Evolutionary conservation across 495 filamentous ascomycete genomes (phyloP).

Genomic region (Penicillium psychrofluorescens): DNA sequence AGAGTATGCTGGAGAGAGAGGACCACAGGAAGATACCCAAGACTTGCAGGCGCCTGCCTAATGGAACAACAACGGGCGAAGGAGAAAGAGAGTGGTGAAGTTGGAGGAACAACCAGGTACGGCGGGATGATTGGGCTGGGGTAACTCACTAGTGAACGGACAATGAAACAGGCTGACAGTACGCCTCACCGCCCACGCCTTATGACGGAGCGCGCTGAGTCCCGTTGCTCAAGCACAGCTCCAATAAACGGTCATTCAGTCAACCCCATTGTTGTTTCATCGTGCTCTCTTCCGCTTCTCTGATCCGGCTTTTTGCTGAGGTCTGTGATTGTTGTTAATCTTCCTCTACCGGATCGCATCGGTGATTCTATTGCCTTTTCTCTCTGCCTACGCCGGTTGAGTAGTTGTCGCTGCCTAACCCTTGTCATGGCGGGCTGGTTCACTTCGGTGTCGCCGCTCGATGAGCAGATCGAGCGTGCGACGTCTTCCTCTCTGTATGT

Average conservation of each 20-base stretch:
- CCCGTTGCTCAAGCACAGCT: background rate
- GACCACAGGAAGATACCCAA: too few species aligned
- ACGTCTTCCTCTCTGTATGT: conserved; percentile 85
- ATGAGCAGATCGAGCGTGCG: conserved; percentile 93
- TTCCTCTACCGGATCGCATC: too few species aligned
- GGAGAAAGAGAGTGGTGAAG: conserved; percentile 5
- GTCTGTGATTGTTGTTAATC: too few species aligned
- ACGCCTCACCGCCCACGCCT: conserved; percentile 23
- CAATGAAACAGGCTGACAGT: conserved; percentile 11
- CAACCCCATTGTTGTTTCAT: background rate
- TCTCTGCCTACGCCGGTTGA: background rate
- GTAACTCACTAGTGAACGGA: too few species aligned
- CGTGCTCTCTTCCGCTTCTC: background rate
- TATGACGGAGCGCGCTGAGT: conserved; percentile 28
- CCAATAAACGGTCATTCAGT: too few species aligned
- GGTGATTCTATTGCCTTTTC: background rate
- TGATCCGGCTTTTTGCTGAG: background rate
- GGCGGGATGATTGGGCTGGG: conserved; percentile 2
- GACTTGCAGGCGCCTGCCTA: too few species aligned
- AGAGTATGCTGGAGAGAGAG: too few species aligned
- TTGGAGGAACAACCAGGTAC: conserved; percentile 17
- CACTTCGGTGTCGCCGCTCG: conserved; percentile 77
- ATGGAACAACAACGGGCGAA: conserved; percentile 5
- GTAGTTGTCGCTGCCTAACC: background rate
- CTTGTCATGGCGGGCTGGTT: conserved; percentile 86